These are phyloP conservation scores for Yarrowia yakushimensis DNA, from an alignment of 805 yeast genomes.

Conservation along the genomic window DNA sequence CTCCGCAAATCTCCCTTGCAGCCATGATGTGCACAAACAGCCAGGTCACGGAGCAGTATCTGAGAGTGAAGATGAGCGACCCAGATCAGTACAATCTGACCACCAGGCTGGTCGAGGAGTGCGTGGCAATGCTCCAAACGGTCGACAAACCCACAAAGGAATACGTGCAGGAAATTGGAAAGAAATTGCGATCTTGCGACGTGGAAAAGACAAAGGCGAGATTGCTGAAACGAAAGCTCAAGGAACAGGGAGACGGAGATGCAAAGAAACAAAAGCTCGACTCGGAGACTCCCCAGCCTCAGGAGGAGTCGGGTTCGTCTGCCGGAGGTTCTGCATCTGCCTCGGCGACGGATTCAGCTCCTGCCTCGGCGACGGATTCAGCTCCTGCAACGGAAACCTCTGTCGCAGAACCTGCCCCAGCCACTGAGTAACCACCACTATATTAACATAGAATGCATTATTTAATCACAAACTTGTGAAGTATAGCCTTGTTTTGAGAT, in stretches of 20 bases:
- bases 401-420: not conserved
- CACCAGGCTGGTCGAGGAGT: conserved; percentile 33
- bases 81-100: conserved; percentile 1
- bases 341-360: not conserved
- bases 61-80: conserved; percentile 56
- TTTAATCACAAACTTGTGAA: too few species aligned
- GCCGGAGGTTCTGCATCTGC: not conserved
- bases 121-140: conserved; percentile 31
- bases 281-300: conserved; percentile 6
- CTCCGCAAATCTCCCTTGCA: conserved; percentile 94
- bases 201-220: not conserved
- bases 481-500: too few species aligned
- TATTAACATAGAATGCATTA: not conserved
- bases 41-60: conserved; percentile 60
- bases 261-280: conserved; percentile 7
- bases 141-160: conserved; percentile 33
- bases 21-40: conserved; percentile 68
- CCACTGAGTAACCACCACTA: too few species aligned
- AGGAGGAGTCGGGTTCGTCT: not conserved
- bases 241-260: not conserved
- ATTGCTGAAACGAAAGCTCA: conserved; percentile 1
- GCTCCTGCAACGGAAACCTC: not conserved
- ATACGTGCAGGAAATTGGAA: conserved; percentile 37
- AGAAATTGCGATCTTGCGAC: conserved; percentile 36
- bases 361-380: not conserved